These are phyloP conservation scores for Hansenula lynferdii DNA, from an alignment of 1,139 yeast genomes.

Conservation along the genomic window DNA sequence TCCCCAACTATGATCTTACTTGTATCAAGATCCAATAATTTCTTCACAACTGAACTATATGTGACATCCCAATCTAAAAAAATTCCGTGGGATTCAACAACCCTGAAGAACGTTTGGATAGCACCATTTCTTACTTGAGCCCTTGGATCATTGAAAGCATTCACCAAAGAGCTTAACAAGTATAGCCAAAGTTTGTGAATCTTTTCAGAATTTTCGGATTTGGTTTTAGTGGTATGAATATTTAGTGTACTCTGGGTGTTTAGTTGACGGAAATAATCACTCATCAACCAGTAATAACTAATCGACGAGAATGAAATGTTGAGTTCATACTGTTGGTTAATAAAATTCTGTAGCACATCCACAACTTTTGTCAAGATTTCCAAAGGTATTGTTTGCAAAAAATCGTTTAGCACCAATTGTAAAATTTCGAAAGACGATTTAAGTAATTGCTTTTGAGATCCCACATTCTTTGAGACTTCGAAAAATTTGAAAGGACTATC, in stretches of 20 bases:
- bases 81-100: conserved; percentile 73
- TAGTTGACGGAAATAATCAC: conserved; percentile 58
- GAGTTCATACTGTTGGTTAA: conserved; percentile 63
- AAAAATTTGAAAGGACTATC: conserved; percentile 57
- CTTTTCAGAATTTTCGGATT: conserved; percentile 3
- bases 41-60: conserved; percentile 44
- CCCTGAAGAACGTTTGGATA: conserved; percentile 79
- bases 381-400: conserved; percentile 64
- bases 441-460: conserved; percentile 38
- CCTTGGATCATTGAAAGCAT: conserved; percentile 57
- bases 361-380: conserved; percentile 57
- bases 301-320: conserved; percentile 89
- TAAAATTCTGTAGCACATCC: conserved; percentile 68
- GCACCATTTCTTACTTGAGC: conserved; percentile 88
- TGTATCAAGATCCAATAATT: conserved; percentile 29
- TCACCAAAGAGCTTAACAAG: conserved; percentile 55
- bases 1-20: conserved; percentile 14
- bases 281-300: conserved; percentile 86
- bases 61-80: conserved; percentile 53
- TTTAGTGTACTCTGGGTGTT: conserved; percentile 2
- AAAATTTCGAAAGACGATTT: conserved; percentile 74
- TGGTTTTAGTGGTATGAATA: background rate
- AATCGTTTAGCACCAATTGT: conserved; percentile 80
- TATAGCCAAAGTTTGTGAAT: conserved; percentile 53
- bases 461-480: conserved; percentile 25